Base-by-base conservation (phyloP, 495 filamentous ascomycete species). In the Trichoderma orchidacearum region DNA sequence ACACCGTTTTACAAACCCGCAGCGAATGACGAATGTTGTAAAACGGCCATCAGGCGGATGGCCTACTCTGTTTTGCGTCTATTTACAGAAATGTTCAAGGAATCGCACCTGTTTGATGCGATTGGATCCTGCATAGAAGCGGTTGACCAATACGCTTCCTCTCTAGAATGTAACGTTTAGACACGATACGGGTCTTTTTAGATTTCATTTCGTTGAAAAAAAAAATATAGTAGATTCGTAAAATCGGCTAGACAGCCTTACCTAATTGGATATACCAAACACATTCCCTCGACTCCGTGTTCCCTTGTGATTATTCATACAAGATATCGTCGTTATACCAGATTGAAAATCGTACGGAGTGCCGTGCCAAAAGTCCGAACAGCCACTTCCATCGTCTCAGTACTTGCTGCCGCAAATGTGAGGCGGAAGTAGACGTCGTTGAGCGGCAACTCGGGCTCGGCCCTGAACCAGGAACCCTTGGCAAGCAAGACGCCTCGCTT, bases 401-500 rank as follows among this genome's bases (percentile, higher is more conserved):
- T 75, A 36, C 81, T 80, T n/a, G 89, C 89, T 23, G 91, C 85
- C 2, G 90, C 90, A 71, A 85, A 96, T 2, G 91, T 98, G 6
- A 86, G 82, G 38, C 93, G 80, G 76, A 96, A 92, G 75, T 89
- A 97, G 68, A 90, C 65, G 1, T 75, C 76, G n/a, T 57, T 69
- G 8, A 66, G 74, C 32, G 67, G 66, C 35, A 64, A 62, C 17
- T 71, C 67, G 18, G 71, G 72, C 59, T 79, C 74, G 13, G 89
- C 86, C 53, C 77, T 77, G 79, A 96, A 98, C 90, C 89, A 96
- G 59, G 84, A 90, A 2, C 93, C 93, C 36, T 83, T 80, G 50
- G 84, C 86, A 25, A 91, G 66, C 23, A 98, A 75, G 25, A 90
- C 86, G 31, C 85, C 81, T 56, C 82, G 76, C 3, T 80, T 73